Evolutionary conservation across 768 basidiomycete genomes (phyloP).

Genomic region (Mycena pura): DNA sequence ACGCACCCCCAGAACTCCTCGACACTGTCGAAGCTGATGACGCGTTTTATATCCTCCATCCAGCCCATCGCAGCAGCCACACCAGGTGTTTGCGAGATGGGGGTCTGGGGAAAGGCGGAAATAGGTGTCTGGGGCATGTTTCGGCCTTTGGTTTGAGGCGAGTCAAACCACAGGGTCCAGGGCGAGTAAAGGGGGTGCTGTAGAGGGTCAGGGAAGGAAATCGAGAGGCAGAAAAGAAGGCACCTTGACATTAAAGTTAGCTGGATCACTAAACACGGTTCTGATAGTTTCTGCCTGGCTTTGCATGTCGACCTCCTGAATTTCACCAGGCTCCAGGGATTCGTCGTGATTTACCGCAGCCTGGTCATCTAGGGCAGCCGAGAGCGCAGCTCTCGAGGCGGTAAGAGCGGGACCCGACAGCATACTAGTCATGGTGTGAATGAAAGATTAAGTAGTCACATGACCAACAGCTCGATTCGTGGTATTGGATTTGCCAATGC

Average conservation of each 20-base stretch:
- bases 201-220: background rate
- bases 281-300: slow-evolving; percentile 82
- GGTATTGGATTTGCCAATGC: too few species aligned
- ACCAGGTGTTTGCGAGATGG: slow-evolving; percentile 75
- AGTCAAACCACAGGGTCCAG: slow-evolving; percentile 99
- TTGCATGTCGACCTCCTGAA: slow-evolving; percentile 87
- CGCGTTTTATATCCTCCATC: slow-evolving; percentile 99
- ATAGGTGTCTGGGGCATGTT: slow-evolving; percentile 86
- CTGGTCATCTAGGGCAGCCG: slow-evolving; percentile 72
- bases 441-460: slow-evolving; percentile 25
- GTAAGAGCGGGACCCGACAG: slow-evolving; percentile 73
- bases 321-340: slow-evolving; percentile 77
- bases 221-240: slow-evolving; percentile 9
- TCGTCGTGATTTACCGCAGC: slow-evolving; percentile 44
- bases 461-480: too few species aligned
- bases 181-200: slow-evolving; percentile 94
- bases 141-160: slow-evolving; percentile 88
- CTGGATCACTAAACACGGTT: slow-evolving; percentile 93
- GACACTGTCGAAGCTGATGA: slow-evolving; percentile 94
- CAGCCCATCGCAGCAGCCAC: slow-evolving; percentile 82
- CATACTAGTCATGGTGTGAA: slow-evolving; percentile 38
- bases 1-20: slow-evolving; percentile 99
- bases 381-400: slow-evolving; percentile 80
- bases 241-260: slow-evolving; percentile 97
- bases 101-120: slow-evolving; percentile 79